Evolutionary conservation across 805 yeast species (phyloP), one percentile per base, ranked within the genome.

Genomic region (Kodamaea jinghongensis): DNA sequence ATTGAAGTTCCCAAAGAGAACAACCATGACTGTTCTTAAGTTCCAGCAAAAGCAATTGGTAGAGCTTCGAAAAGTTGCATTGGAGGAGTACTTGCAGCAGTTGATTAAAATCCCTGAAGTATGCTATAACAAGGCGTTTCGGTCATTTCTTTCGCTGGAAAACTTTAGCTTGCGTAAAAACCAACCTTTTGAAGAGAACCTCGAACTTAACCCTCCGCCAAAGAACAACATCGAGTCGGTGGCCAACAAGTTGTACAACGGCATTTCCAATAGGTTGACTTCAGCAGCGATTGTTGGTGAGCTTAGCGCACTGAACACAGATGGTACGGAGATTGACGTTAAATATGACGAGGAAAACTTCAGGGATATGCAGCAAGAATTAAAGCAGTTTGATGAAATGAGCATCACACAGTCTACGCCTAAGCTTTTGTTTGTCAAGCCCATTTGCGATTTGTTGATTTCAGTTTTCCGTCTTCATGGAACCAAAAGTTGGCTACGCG

Each of bases 121-220:
- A 2, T 89, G 96, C 54, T 75, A 79, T 17, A 82, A 85, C 54
- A 72, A 75, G 38, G 78, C 79, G 4, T 85, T 90, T 54, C 66
- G 96, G 41, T 71, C 78, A 31, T 90, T 91, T 56, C 61, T 90
- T 33, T 86, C 96, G 0, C 76, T 85, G n/a, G 85, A 81, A 42
- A 71, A 73, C 23, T 81, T 81, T 50, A 67, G 45, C 31, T 41
- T 65, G 13, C 47, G 67, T 4, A 58, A 52, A 35, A 60, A 55
- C 39, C 61, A 60, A 34, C 45, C 56, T 10, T 52, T 58, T 36
- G 66, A 55, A 1, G 58, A 56, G n/a, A 36, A 15, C 15, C 15
- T 32, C 12, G 41, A 29, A 2, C 28, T 34, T 2, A 36, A 32
- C 4, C 27, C 28, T 7, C 31, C 29, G 22, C 42, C 47, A 4